A percentile compares a stretch with the other conserved stretches of the same genome.
phyloP scores from a whole-genome alignment of 768 basidiomycete species.

The Pulveroboletus sp. region DNA sequence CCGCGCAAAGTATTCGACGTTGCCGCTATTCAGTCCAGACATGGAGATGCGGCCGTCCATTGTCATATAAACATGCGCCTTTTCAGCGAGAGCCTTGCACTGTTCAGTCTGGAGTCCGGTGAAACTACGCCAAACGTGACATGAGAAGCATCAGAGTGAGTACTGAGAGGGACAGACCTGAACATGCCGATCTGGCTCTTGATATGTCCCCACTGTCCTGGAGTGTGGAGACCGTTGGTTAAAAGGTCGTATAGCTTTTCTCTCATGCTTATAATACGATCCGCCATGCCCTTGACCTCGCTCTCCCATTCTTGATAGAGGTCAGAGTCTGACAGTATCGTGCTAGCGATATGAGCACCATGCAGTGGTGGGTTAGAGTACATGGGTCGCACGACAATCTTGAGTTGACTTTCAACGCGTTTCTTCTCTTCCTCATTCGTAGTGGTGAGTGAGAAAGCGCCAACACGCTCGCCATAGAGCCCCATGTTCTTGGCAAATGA shows the following conservation, averaged over 20 bases:
- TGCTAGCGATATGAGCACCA: constrained; percentile 80
- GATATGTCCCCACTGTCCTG: constrained; percentile 93
- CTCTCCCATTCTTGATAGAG: constrained; percentile 85
- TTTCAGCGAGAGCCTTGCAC: constrained; percentile 77
- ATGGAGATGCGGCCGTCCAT: constrained; percentile 89
- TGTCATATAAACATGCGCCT: constrained; percentile 94
- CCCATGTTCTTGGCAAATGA: constrained; percentile 99
- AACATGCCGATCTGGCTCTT: constrained; percentile 98
- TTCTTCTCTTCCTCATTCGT: constrained; percentile 69
- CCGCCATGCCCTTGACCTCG: constrained; percentile 95
- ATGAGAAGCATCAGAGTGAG: neutral
- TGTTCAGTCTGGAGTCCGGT: constrained; percentile 79
- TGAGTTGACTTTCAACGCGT: constrained; percentile 88
- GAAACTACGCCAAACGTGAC: constrained; percentile 46
- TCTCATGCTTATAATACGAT: constrained; percentile 91
- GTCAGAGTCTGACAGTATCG: constrained; percentile 69
- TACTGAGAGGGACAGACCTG: constrained; percentile 50
- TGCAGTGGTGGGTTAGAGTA: constrained; percentile 97
- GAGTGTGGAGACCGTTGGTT: constrained; percentile 76
- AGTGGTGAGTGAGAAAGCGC: constrained; percentile 86
- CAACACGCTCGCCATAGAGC: constrained; percentile 96
- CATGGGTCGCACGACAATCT: constrained; percentile 93
- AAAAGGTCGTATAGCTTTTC: constrained; percentile 75
- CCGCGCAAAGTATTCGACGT: constrained; percentile 89
- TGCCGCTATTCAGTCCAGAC: constrained; percentile 80